A percentile compares a stretch with the other conserved stretches of the same genome.
phyloP scores from a whole-genome alignment of 768 basidiomycete genomes.

The Chalciporus pseudorubinellus region DNA sequence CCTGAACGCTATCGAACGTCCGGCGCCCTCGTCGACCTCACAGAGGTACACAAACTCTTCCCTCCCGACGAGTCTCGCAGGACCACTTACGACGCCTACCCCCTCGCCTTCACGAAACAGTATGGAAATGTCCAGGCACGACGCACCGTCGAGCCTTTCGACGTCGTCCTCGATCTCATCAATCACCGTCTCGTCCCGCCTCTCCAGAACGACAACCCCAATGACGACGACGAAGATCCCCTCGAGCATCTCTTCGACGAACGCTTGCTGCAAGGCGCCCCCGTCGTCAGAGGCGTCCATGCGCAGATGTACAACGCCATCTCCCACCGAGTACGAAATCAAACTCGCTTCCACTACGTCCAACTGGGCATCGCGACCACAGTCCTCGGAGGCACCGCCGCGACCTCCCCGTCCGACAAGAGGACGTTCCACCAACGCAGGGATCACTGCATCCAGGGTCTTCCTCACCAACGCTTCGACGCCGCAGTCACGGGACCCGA shows the following conservation, averaged over 20 bases:
- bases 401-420: neutral
- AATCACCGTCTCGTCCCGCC: neutral
- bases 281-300: neutral
- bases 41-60: neutral
- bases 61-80: neutral
- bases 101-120: neutral
- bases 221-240: neutral
- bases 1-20: neutral
- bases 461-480: neutral
- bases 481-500: neutral
- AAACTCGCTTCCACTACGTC: neutral
- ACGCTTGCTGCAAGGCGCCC: neutral
- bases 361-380: conserved; percentile 7
- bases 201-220: neutral
- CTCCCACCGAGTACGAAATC: neutral
- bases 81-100: neutral
- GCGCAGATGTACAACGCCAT: conserved; percentile 6
- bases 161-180: neutral
- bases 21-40: conserved; percentile 6
- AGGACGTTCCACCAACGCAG: neutral
- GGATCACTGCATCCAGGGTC: neutral
- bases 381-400: neutral
- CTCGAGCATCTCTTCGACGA: neutral
- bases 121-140: conserved; percentile 4
- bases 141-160: neutral